Percentiles rank a stretch among this genome's conserved stretches.
phyloP scores from a whole-genome alignment of 108 stramenopile species.

The Fragilariopsis cylindrus region DNA sequence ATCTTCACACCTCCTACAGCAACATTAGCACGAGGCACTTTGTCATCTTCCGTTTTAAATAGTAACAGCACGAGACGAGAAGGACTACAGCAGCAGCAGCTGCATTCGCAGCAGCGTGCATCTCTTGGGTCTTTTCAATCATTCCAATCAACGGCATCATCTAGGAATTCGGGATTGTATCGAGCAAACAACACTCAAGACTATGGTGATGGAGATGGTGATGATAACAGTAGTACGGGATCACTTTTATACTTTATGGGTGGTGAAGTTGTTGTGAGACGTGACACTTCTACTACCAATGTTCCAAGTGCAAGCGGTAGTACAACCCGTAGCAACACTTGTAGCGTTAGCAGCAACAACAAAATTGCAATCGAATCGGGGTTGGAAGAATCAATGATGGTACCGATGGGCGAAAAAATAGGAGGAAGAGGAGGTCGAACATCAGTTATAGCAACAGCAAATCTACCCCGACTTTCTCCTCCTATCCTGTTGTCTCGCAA shows the following conservation, averaged over 20 bases:
- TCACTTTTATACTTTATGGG: constrained; percentile 49
- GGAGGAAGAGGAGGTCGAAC: too few relatives aligned
- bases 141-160: constrained; percentile 13
- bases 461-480: background rate
- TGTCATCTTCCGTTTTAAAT: background rate
- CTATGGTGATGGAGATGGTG: background rate
- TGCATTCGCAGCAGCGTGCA: background rate
- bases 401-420: constrained; percentile 1
- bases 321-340: background rate
- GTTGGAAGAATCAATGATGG: background rate
- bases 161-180: constrained; percentile 12
- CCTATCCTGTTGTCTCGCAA: background rate
- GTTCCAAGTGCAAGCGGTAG: background rate
- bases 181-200: constrained; percentile 9
- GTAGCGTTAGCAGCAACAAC: background rate
- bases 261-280: constrained; percentile 52
- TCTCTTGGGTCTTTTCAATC: background rate
- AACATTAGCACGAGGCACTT: background rate
- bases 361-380: background rate
- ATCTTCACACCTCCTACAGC: background rate
- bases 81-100: background rate
- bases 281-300: background rate
- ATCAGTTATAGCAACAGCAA: background rate
- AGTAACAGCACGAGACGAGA: background rate
- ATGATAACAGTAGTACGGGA: constrained; percentile 31